Evolutionary conservation across 768 basidiomycete species (phyloP).

Genomic region (Termitomyces sp.): DNA sequence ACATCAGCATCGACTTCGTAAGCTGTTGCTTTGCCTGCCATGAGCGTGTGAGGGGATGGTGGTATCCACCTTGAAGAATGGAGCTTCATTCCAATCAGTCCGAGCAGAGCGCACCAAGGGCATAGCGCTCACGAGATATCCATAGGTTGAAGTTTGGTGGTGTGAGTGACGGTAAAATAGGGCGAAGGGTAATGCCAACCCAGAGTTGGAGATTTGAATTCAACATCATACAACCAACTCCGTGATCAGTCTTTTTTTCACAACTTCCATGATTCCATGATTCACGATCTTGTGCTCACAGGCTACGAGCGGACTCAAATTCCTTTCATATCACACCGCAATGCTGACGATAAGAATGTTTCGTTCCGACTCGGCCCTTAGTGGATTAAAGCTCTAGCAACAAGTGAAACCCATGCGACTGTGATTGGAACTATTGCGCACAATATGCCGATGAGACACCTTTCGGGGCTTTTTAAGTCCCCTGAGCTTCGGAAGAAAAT

Average conservation of each 20-base stretch:
- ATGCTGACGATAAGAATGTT: neutral
- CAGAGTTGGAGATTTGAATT: neutral
- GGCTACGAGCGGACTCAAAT: neutral
- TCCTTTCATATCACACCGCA: neutral
- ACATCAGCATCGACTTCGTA: constrained; percentile 95
- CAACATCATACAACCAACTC: neutral
- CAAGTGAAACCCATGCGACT: neutral
- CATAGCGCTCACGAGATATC: constrained; percentile 38
- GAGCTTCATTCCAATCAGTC: constrained; percentile 42
- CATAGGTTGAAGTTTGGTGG: constrained; percentile 19
- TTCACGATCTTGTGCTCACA: neutral
- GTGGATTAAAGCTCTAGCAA: neutral
- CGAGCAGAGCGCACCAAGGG: neutral
- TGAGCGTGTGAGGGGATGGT: constrained; percentile 82
- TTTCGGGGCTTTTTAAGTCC: neutral
- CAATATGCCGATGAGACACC: neutral
- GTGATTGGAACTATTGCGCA: neutral
- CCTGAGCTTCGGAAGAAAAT: neutral
- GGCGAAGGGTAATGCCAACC: neutral
- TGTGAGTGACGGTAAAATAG: neutral
- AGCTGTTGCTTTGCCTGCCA: constrained; percentile 82
- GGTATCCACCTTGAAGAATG: constrained; percentile 88
- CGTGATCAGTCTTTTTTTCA: neutral
- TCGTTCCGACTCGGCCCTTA: neutral
- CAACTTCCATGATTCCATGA: neutral